A percentile compares a stretch with the other conserved stretches of the same genome.
Conservation (phyloP, 345 rosid genomes). For the Eucalyptus tenuipes region DNA sequence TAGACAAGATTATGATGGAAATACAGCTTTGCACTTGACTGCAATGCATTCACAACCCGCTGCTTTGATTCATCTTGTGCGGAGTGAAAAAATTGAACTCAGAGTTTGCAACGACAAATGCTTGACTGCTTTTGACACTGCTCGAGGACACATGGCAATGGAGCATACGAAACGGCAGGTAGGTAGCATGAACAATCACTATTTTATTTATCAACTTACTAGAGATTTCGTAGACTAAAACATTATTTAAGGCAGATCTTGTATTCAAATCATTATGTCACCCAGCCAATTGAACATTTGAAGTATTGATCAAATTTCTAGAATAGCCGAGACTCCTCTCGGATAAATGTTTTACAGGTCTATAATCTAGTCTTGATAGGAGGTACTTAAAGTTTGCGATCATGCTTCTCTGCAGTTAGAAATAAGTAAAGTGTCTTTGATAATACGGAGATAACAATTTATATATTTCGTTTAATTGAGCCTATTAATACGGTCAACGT, state of each 20-base stretch:
- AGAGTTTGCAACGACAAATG: fast-evolving
- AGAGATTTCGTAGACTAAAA: fast-evolving
- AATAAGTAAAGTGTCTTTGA: fast-evolving
- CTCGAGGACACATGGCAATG: fast-evolving
- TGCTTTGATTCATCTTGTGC: neutral
- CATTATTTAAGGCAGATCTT: neutral
- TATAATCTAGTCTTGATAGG: neutral
- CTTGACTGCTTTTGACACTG: neutral
- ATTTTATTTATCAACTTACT: neutral
- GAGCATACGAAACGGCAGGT: fast-evolving
- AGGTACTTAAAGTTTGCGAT: neutral
- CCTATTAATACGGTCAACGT: neutral
- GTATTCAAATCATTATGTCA: neutral
- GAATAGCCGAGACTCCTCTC: neutral
- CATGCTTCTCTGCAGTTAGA: neutral
- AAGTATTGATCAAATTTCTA: neutral
- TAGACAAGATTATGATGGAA: fast-evolving
- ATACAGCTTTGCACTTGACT: neutral
- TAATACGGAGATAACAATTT: neutral
- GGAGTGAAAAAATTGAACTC: fast-evolving
- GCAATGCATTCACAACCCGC: neutral
- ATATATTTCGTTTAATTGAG: too few relatives aligned
- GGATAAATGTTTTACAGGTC: fast-evolving
- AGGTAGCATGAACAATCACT: neutral
- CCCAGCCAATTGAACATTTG: fast-evolving